Evolutionary conservation across 2,329 filamentous ascomycete genomes (phyloP).

Genomic region (Penicillium sp.): DNA sequence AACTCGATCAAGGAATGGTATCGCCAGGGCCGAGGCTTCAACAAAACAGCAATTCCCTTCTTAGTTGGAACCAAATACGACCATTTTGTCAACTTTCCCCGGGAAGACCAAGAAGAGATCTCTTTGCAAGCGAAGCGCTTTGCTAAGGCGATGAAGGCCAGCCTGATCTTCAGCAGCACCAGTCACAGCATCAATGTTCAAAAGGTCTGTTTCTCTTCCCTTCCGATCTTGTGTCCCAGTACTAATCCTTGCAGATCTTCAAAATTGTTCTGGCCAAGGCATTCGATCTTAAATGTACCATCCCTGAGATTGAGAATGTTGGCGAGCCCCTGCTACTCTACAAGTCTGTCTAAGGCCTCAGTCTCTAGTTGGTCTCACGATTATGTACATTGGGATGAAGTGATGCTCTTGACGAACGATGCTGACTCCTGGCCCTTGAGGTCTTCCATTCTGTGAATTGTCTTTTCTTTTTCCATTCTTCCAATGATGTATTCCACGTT

Average conservation of each 20-base stretch:
- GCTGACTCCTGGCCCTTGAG: conserved; percentile 17
- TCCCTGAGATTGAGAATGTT: conserved; percentile 97
- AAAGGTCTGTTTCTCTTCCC: conserved; percentile 63
- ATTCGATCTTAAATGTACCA: conserved; percentile 98
- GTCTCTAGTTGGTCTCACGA: conserved; percentile 19
- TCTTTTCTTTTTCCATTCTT: conserved; percentile 7
- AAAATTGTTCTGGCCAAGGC: conserved; percentile 99
- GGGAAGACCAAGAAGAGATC: conserved; percentile 97
- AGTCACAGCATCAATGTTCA: conserved; percentile 99
- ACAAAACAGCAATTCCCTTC: conserved; percentile 99
- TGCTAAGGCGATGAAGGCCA: conserved; percentile 96
- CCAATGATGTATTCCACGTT: conserved; percentile 22
- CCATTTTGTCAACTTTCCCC: conserved; percentile 97
- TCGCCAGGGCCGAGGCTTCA: conserved; percentile 93
- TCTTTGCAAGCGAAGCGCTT: conserved; percentile 95
- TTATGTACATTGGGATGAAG: conserved; percentile 39
- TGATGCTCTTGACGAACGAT: conserved; percentile 35
- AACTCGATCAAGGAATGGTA: conserved; percentile 99
- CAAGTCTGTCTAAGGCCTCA: conserved; percentile 51
- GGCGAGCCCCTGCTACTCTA: conserved; percentile 95
- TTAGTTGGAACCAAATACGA: conserved; percentile 98
- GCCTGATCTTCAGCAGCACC: conserved; percentile 96
- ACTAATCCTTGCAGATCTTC: conserved; percentile 72
- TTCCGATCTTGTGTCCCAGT: not conserved
- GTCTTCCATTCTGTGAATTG: conserved; percentile 15